phyloP scores from a whole-genome alignment of 176 grass and related monocot species.

The Secale cereale region DNA sequence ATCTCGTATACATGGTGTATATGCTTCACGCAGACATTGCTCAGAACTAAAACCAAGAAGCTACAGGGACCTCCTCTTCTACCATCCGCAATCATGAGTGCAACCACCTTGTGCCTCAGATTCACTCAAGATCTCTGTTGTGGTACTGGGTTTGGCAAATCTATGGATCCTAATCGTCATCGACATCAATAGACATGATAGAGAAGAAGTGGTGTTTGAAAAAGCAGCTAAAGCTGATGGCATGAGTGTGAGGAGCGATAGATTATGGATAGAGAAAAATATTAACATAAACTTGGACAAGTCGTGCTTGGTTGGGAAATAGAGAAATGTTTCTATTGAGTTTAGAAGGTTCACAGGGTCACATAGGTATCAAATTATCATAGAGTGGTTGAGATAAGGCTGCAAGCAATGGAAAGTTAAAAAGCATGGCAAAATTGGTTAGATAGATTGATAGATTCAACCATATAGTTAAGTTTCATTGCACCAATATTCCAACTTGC shows the following conservation, averaged over 20 bases:
- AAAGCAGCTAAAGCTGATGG: too few species aligned
- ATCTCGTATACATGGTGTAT: not conserved
- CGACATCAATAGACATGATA: too few species aligned
- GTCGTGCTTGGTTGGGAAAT: too few species aligned
- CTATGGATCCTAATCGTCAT: too few species aligned
- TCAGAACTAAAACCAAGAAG: not conserved
- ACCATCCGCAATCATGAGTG: not conserved
- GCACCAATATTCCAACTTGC: too few species aligned
- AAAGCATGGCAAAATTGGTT: too few species aligned
- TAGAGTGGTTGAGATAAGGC: not conserved
- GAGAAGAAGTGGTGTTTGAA: too few species aligned
- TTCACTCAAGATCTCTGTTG: not conserved
- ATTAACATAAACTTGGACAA: not conserved
- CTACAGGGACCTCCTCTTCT: not conserved
- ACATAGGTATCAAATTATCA: not conserved
- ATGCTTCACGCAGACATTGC: not conserved
- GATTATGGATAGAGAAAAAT: not conserved
- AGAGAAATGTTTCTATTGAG: not conserved
- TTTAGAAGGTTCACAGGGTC: not conserved
- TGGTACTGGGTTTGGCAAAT: not conserved
- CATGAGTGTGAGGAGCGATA: not conserved
- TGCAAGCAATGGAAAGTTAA: too few species aligned
- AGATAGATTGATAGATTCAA: too few species aligned
- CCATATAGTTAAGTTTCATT: too few species aligned
- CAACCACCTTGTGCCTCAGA: not conserved